Conservation (phyloP, 176 grass and related monocot species). For the Bromus sterilis region DNA sequence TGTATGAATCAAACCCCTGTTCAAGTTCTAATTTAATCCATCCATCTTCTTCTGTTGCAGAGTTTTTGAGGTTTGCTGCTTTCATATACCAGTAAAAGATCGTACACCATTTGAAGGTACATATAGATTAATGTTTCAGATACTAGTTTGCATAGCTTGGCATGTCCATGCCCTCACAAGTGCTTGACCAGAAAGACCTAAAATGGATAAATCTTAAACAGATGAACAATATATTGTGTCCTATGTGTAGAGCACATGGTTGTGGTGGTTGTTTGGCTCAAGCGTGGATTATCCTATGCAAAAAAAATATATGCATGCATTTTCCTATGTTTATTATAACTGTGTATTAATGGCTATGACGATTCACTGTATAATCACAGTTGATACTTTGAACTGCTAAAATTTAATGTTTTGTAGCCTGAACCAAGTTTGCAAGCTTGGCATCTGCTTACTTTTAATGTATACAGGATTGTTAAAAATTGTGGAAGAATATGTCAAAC, state of each 20-base stretch:
- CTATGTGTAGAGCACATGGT: not conserved
- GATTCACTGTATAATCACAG: not conserved
- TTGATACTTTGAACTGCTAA: not conserved
- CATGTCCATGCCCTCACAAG: not conserved
- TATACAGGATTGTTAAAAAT: constrained; percentile 37
- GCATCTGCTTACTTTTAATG: not conserved
- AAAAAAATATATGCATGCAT: not conserved
- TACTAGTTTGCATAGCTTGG: not conserved
- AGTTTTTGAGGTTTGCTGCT: constrained; percentile 70
- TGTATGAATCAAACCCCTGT: not conserved
- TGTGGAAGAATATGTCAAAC: constrained; percentile 32
- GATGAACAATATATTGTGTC: not conserved
- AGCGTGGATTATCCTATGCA: not conserved
- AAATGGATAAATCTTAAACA: not conserved
- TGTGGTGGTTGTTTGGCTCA: not conserved
- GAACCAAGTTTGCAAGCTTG: not conserved
- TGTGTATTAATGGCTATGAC: not conserved
- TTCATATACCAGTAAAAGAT: constrained; percentile 67
- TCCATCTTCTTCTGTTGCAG: constrained; percentile 6
- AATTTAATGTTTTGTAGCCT: not conserved
- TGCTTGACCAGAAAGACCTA: not conserved
- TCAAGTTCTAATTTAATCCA: not conserved
- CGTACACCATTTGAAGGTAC: constrained; percentile 71
- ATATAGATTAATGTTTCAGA: not conserved
- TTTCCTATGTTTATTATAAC: not conserved